A percentile compares a stretch with the other conserved stretches of the same genome.
Conservation (phyloP, 257 asterid species). For the Solanum etuberosum region DNA sequence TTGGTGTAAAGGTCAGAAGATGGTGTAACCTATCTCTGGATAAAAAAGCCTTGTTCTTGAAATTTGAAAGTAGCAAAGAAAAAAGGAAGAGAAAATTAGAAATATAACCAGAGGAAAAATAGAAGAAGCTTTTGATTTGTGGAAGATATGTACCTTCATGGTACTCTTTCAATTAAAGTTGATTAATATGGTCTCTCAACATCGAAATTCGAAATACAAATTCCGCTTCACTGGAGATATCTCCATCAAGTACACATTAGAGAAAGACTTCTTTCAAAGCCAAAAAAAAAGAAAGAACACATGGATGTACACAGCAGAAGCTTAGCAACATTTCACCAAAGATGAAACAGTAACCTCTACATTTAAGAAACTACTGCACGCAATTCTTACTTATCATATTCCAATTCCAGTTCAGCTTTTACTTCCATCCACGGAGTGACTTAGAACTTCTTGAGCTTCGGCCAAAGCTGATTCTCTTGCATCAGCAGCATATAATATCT, state of each 20-base stretch:
- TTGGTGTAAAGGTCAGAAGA: background rate
- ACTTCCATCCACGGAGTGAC: constrained; percentile 15
- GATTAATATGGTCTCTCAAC: background rate
- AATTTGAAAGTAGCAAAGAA: background rate
- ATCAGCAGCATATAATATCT: constrained; percentile 68
- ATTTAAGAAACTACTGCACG: background rate
- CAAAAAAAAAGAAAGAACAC: background rate
- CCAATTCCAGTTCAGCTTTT: constrained; percentile 11
- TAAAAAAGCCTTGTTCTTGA: background rate
- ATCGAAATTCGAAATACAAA: background rate
- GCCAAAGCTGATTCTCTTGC: constrained; percentile 57
- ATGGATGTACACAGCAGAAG: background rate
- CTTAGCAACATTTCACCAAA: background rate
- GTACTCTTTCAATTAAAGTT: background rate
- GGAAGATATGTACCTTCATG: background rate
- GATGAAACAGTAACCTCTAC: background rate
- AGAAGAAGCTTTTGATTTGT: background rate
- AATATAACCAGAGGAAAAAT: background rate
- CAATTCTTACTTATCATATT: background rate
- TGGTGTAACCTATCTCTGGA: background rate
- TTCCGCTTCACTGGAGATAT: background rate
- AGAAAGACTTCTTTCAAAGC: background rate
- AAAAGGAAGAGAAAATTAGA: background rate
- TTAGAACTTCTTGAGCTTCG: constrained; percentile 67
- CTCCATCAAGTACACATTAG: background rate